Conservation (phyloP, 441 rosid genomes). For the Adansonia gregorii region DNA sequence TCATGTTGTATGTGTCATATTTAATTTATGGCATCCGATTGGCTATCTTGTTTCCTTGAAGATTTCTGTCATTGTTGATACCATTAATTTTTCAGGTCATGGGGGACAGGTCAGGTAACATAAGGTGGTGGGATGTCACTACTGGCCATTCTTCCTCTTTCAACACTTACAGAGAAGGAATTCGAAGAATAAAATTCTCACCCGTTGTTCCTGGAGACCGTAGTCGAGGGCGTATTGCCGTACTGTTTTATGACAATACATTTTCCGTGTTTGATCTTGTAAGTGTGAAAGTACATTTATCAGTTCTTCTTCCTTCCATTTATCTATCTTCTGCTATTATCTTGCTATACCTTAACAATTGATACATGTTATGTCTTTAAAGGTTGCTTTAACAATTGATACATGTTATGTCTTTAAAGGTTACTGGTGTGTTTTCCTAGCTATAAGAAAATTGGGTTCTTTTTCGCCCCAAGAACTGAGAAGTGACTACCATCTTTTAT, state of each 20-base stretch:
- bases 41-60: conserved; percentile 22
- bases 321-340: conserved; percentile 9
- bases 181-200: conserved; percentile 93
- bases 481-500: conserved; percentile 17
- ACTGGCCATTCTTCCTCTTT: conserved; percentile 97
- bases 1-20: conserved; percentile 78
- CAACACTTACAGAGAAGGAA: conserved; percentile 89
- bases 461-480: not conserved
- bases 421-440: conserved; percentile 10
- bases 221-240: conserved; percentile 95
- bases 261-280: conserved; percentile 96
- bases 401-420: not conserved
- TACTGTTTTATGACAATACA: conserved; percentile 92
- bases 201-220: conserved; percentile 94
- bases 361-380: not conserved
- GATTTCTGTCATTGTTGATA: conserved; percentile 33
- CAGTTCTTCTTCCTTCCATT: conserved; percentile 15
- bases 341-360: conserved; percentile 1
- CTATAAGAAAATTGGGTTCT: conserved; percentile 9
- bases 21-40: conserved; percentile 22
- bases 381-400: not conserved
- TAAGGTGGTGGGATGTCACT: conserved; percentile 99
- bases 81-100: conserved; percentile 71
- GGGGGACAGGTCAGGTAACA: conserved; percentile 97
- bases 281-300: conserved; percentile 41